Base-by-base conservation (phyloP, 164 flowering plant species). In the Saururus chinensis region DNA sequence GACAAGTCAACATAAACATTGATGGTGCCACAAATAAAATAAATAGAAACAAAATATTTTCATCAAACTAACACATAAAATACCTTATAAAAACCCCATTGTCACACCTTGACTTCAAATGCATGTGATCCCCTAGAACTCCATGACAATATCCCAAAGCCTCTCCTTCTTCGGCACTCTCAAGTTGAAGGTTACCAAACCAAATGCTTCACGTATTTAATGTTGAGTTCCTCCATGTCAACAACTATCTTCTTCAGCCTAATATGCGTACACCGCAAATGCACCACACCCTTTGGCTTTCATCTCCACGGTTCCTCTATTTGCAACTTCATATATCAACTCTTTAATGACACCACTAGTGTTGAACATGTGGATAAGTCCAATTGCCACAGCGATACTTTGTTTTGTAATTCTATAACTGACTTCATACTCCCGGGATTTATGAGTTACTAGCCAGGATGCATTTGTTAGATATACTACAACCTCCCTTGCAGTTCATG, bases 271-370 rank as follows among this genome's bases (percentile, higher is more conserved):
- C 4, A 83, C 83, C 37, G 89, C 89, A 53, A 90, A 88, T 19
- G 53, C 14, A 35, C 97, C 93, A 56, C 82, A 80, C 3, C 97
- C 95, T 1, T 79, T 78, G 42, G 80, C 84, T 72, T 75, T 83
- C 76, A 88, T 62, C 12, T 40, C 45, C 0, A 88, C 76, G 0
- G 51, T 65, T 51, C 63, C 71, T 16, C 64, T 61, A 60, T 48
- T 60, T 19, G 63, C 69, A 0, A 72, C n/a, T 59, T 86, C 81
- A 51, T 78, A 79, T 48, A 55, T 71, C 73, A 90, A 19, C 19
- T 80, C 82, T 60, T 73, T 79, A 20, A 90, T 69, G 53, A 93
- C 93, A 58, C 93, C 97, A 61, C 97, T 92, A 0, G 93, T 78
- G 59, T 90, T 90, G 70, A 88, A 84, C 95, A 90, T 86, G 68